A percentile compares a stretch with the other conserved stretches of the same genome.
These are phyloP conservation scores for Mucor ambiguus DNA, from an alignment of 371 early-diverging fungal species.

Conservation along the genomic window DNA sequence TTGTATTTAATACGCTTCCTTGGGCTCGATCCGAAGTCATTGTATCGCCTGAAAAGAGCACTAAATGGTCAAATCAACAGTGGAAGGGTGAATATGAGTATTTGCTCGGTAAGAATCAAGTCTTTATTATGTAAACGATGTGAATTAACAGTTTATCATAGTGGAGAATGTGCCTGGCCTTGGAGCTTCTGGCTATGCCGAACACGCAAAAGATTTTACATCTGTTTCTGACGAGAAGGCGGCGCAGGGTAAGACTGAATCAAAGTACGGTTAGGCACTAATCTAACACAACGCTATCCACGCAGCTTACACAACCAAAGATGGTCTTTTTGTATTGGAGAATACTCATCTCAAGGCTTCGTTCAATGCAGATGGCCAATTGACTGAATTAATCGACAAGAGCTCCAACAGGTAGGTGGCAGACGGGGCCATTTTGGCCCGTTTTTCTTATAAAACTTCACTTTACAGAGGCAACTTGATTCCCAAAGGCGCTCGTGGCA, in stretches of 20 bases:
- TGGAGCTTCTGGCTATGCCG: slow-evolving; percentile 32
- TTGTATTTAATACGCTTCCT: slow-evolving; percentile 80
- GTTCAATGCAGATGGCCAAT: slow-evolving; percentile 74
- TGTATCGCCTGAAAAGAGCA: slow-evolving; percentile 51
- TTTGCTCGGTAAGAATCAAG: slow-evolving; percentile 32
- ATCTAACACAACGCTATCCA: neutral
- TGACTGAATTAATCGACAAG: slow-evolving; percentile 70
- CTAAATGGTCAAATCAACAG: slow-evolving; percentile 46
- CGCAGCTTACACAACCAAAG: slow-evolving; percentile 35
- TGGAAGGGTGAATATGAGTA: slow-evolving; percentile 50
- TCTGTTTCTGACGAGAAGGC: slow-evolving; percentile 10
- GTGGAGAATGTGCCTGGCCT: slow-evolving; percentile 41
- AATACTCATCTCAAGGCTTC: slow-evolving; percentile 70
- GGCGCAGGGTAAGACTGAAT: slow-evolving; percentile 22
- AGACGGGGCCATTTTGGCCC: too few relatives aligned
- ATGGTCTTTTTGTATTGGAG: slow-evolving; percentile 62
- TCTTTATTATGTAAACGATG: neutral
- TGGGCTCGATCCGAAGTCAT: slow-evolving; percentile 81
- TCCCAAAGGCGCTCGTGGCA: slow-evolving; percentile 65
- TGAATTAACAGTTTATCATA: slow-evolving; percentile 1
- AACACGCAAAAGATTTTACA: slow-evolving; percentile 7
- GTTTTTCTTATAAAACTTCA: neutral
- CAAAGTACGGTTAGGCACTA: neutral
- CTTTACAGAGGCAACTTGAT: slow-evolving; percentile 74
- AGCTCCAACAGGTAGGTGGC: slow-evolving; percentile 34